These are phyloP conservation scores for Leccinum solheimii DNA, from an alignment of 1,284 basidiomycete genomes.

Conservation along the genomic window DNA sequence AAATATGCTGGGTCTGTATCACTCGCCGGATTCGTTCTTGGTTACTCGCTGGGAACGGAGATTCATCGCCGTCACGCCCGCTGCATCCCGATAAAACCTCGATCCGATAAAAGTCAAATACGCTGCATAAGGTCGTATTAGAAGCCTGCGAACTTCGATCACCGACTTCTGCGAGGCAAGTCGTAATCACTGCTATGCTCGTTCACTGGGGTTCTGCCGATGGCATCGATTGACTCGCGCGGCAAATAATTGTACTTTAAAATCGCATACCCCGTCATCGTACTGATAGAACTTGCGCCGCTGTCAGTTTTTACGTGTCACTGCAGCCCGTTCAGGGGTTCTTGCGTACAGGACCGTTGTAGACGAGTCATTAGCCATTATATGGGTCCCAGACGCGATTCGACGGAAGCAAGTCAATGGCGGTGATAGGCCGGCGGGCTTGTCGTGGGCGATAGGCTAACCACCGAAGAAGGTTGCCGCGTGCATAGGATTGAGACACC, in stretches of 20 bases:
- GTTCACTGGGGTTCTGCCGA: constrained; percentile 26
- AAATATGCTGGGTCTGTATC: constrained; percentile 10
- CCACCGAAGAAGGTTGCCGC: constrained; percentile 26
- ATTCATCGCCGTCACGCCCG: constrained; percentile 28
- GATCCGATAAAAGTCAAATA: constrained; percentile 19
- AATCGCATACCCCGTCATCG: constrained; percentile 27
- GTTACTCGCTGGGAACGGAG: constrained; percentile 28
- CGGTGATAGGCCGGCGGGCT: constrained; percentile 29
- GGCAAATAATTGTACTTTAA: constrained; percentile 14
- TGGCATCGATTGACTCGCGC: constrained; percentile 35
- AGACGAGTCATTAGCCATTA: constrained; percentile 10
- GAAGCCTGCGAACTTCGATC: constrained; percentile 21
- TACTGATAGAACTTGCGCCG: constrained; percentile 23
- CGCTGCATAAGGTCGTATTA: constrained; percentile 20
- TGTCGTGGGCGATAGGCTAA: constrained; percentile 12
- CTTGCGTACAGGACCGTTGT: constrained; percentile 12
- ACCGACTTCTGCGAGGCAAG: constrained; percentile 17
- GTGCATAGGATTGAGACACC: constrained; percentile 23
- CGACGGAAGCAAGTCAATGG: constrained; percentile 22
- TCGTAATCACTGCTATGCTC: constrained; percentile 18
- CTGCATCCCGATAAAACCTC: constrained; percentile 24
- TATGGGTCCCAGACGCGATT: constrained; percentile 20
- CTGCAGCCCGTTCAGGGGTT: constrained; percentile 2
- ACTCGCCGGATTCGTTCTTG: constrained; percentile 28
- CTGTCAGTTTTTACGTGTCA: constrained; percentile 37